Evolutionary conservation across 345 rosid genomes (phyloP), one percentile per base, ranked within the genome.

Genomic region (Dovyalis caffra): DNA sequence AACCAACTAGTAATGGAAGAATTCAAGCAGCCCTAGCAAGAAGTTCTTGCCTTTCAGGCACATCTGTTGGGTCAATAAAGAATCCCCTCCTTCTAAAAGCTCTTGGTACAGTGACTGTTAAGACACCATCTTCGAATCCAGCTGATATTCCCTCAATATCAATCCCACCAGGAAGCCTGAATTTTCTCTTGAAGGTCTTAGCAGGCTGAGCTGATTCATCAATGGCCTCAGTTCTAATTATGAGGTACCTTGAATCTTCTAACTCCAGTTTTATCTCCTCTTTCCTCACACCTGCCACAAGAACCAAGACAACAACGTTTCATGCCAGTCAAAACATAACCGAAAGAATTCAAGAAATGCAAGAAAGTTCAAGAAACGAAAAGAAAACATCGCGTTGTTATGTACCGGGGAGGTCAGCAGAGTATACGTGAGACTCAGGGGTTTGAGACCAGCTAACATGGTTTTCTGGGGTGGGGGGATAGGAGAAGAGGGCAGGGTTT

Each of bases 11-110:
- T 25, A 6, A 32, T 11, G 1, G 8, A 10, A n/a, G 12, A 33
- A 37, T 10, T 85, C 85, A 91, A 82, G 98, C 97, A 76, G 98
- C 98, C 82, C 91, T 90, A 14, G 98, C 98, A 80, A 87, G 87
- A 73, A 85, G 82, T 73, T 87, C 83, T 57, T 86, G 83, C 25
- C 68, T 87, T 14, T 84, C 81, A 20, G 90, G 89, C 61, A 88
- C 64, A 75, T 83, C 87, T 18, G 80, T 75, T 12, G 87, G 91
- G n/a, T 90, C 89, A 71, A 87, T 83, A 67, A 77, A 76, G 80
- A 84, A 76, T 26, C 86, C 81, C 45, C 82, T 86, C 60, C 88
- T 69, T 73, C 61, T 67, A 33, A 76, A 69, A 74, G 66, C 21
- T 78, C 90, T 90, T 18, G 97, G 95, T 9, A 83, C 97, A 35